Evolutionary conservation across 169 alveolate species (phyloP).

Genomic region (Blepharisma undulans): DNA sequence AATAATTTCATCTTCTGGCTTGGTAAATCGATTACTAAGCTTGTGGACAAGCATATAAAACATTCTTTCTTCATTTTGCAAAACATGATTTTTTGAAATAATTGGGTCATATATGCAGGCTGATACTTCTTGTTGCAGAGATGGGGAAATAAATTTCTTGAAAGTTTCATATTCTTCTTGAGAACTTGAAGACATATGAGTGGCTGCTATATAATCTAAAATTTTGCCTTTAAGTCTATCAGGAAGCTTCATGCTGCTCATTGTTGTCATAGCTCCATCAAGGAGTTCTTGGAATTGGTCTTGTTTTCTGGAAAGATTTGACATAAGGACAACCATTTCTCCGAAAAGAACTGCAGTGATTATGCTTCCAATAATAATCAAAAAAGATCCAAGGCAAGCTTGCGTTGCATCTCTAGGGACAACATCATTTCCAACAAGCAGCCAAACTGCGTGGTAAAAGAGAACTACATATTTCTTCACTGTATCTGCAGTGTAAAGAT

Average conservation of each 20-base stretch:
- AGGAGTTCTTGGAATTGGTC: slow-evolving; percentile 42
- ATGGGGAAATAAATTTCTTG: slow-evolving; percentile 46
- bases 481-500: slow-evolving; percentile 28
- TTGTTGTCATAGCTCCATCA: slow-evolving; percentile 46
- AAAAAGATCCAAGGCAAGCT: slow-evolving; percentile 27
- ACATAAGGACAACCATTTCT: slow-evolving; percentile 57
- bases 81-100: slow-evolving; percentile 33
- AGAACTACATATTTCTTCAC: slow-evolving; percentile 36
- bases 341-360: slow-evolving; percentile 68
- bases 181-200: slow-evolving; percentile 40
- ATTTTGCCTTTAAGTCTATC: slow-evolving; percentile 22
- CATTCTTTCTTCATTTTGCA: slow-evolving; percentile 26
- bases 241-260: slow-evolving; percentile 51
- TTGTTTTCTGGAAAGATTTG: slow-evolving; percentile 25
- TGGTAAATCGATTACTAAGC: slow-evolving; percentile 31
- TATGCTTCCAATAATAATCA: slow-evolving; percentile 50
- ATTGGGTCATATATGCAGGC: slow-evolving; percentile 43
- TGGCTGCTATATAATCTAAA: slow-evolving; percentile 33
- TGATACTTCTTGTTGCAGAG: slow-evolving; percentile 41
- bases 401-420: slow-evolving; percentile 48
- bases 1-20: slow-evolving; percentile 58
- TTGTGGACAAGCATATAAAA: slow-evolving; percentile 30
- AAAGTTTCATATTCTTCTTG: slow-evolving; percentile 49
- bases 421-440: slow-evolving; percentile 55
- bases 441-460: slow-evolving; percentile 46